phyloP scores from a whole-genome alignment of 2,329 filamentous ascomycete genomes.

The Hymenoscyphus salicellus region DNA sequence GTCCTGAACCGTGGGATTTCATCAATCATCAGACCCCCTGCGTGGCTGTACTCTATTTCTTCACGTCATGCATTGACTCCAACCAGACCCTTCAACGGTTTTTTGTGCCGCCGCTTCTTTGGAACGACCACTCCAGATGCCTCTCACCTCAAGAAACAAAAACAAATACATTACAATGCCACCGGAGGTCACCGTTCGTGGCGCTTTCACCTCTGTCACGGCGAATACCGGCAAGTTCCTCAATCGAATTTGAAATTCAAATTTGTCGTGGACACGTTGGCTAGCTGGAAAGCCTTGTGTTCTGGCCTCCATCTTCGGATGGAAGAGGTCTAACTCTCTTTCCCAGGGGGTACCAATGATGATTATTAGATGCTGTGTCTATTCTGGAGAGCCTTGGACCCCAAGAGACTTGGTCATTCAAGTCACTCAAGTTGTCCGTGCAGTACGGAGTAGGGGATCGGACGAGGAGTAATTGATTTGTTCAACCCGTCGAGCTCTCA shows the following conservation, averaged over 20 bases:
- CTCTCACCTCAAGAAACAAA: neutral
- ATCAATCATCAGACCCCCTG: slow-evolving; percentile 3
- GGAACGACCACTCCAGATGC: neutral
- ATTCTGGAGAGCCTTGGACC: neutral
- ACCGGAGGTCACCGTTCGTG: neutral
- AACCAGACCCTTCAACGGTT: neutral
- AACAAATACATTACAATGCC: neutral
- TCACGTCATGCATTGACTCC: neutral
- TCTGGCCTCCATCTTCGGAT: neutral
- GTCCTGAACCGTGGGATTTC: neutral
- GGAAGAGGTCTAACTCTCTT: neutral
- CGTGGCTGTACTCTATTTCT: neutral
- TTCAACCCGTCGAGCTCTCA: neutral
- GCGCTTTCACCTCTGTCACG: neutral
- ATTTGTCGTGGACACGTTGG: neutral
- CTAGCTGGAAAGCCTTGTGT: neutral
- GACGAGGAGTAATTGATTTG: neutral
- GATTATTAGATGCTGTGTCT: neutral
- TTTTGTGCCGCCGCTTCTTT: neutral
- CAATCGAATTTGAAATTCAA: neutral
- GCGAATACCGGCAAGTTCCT: neutral
- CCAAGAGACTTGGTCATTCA: too few relatives aligned
- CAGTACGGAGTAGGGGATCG: neutral
- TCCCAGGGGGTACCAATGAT: neutral
- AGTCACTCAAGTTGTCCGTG: too few relatives aligned